These are phyloP conservation scores for Scheffersomyces quercinus DNA, from an alignment of 1,139 yeast genomes.

Conservation along the genomic window DNA sequence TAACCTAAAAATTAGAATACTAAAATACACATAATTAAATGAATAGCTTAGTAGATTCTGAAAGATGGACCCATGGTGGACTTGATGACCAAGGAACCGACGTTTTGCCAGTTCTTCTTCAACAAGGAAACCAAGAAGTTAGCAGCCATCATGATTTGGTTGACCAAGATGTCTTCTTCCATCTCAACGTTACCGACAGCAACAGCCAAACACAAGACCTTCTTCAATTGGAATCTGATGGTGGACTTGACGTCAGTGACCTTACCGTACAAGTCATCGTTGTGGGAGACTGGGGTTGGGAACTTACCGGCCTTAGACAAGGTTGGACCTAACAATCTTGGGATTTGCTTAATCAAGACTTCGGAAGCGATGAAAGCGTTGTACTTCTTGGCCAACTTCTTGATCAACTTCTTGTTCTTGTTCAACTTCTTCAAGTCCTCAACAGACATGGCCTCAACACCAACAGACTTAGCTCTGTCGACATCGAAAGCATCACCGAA, in stretches of 20 bases:
- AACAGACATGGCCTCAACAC: constrained; percentile 99
- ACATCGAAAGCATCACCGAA: constrained; percentile 99
- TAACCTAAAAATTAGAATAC: constrained; percentile 1
- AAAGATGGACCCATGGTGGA: constrained; percentile 99
- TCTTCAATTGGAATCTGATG: constrained; percentile 99
- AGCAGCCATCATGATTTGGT: constrained; percentile 98
- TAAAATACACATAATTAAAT: constrained; percentile 6
- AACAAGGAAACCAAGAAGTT: constrained; percentile 99
- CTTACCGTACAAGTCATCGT: constrained; percentile 96
- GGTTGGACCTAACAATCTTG: constrained; percentile 99
- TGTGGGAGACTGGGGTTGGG: constrained; percentile 99
- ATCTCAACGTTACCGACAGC: constrained; percentile 99
- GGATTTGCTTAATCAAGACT: constrained; percentile 99
- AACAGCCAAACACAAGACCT: constrained; percentile 85
- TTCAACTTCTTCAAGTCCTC: constrained; percentile 99
- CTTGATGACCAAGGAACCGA: constrained; percentile 98
- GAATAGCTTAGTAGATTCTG: constrained; percentile 86
- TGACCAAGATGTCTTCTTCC: constrained; percentile 95
- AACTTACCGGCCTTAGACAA: constrained; percentile 99
- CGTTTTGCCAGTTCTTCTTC: constrained; percentile 99
- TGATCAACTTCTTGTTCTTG: constrained; percentile 99
- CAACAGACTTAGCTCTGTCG: constrained; percentile 99
- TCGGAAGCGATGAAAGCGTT: constrained; percentile 99
- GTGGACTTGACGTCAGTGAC: constrained; percentile 98
- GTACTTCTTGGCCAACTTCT: constrained; percentile 99